Evolutionary conservation across 2,329 filamentous ascomycete genomes (phyloP).

Genomic region (Colletotrichum sp.): DNA sequence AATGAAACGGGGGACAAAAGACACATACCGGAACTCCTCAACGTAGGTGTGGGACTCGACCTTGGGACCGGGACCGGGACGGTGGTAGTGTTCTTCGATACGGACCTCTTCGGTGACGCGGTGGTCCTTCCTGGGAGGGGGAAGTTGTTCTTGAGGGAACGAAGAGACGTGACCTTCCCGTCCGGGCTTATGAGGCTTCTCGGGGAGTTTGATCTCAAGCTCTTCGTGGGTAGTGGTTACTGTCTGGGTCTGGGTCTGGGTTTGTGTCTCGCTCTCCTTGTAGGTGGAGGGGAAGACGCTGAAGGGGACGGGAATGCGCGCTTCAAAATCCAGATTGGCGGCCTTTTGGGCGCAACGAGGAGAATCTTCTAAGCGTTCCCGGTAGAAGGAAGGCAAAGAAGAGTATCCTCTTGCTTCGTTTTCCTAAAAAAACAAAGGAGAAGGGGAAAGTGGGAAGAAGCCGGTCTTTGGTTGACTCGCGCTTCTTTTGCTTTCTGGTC

Average conservation of each 20-base stretch:
- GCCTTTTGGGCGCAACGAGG: slow-evolving; percentile 67
- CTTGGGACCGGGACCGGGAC: slow-evolving; percentile 68
- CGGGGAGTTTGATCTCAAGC: slow-evolving; percentile 78
- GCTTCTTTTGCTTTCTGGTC: slow-evolving; percentile 22
- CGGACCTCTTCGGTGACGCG: slow-evolving; percentile 79
- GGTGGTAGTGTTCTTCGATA: slow-evolving; percentile 77
- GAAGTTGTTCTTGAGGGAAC: slow-evolving; percentile 60
- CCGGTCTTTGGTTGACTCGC: slow-evolving; percentile 20
- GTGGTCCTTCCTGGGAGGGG: slow-evolving; percentile 47
- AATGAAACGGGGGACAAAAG: background rate
- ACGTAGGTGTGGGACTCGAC: slow-evolving; percentile 54
- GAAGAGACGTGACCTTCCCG: slow-evolving; percentile 95
- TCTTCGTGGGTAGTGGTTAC: slow-evolving; percentile 75
- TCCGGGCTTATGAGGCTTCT: slow-evolving; percentile 76
- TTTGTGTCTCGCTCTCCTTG: slow-evolving; percentile 59
- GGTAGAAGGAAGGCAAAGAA: slow-evolving; percentile 70
- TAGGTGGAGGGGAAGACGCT: slow-evolving; percentile 99
- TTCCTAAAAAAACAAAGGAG: slow-evolving; percentile 60
- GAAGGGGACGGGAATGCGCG: slow-evolving; percentile 98
- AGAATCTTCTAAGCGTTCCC: slow-evolving; percentile 68
- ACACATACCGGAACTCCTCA: slow-evolving; percentile 60
- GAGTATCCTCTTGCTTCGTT: slow-evolving; percentile 71
- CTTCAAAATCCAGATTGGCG: slow-evolving; percentile 99
- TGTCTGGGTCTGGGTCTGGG: slow-evolving; percentile 59
- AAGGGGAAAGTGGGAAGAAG: slow-evolving; percentile 40